A percentile compares a stretch with the other conserved stretches of the same genome.
phyloP scores from a whole-genome alignment of 1,284 basidiomycete species.

The Cutaneotrichosporon sp. region DNA sequence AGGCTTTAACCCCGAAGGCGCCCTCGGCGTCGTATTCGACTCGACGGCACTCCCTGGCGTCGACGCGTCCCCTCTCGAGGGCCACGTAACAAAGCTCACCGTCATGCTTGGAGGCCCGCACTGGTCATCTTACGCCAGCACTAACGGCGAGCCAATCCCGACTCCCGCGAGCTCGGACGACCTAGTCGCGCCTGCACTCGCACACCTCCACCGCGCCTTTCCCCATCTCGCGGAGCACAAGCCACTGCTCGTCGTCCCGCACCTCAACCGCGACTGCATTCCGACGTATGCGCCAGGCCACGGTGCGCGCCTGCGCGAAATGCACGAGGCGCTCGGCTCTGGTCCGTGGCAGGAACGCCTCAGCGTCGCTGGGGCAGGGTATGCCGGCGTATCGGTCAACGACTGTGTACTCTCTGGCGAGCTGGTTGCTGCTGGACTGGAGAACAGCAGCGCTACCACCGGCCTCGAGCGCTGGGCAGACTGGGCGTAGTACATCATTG shows the following conservation, averaged over 20 bases:
- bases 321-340: conserved; percentile 53
- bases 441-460: conserved; percentile 23
- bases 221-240: conserved; percentile 43
- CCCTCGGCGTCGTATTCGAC: conserved; percentile 80
- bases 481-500: conserved; percentile 24
- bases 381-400: conserved; percentile 81
- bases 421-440: conserved; percentile 34
- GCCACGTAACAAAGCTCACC: conserved; percentile 62
- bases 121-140: conserved; percentile 46
- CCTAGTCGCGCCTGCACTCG: conserved; percentile 43
- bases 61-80: conserved; percentile 36
- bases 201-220: conserved; percentile 54
- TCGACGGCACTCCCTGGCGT: conserved; percentile 66
- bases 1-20: conserved; percentile 44
- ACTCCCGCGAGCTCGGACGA: conserved; percentile 18
- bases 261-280: conserved; percentile 68
- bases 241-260: conserved; percentile 54
- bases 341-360: conserved; percentile 58
- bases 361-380: conserved; percentile 76
- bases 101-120: conserved; percentile 88
- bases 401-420: conserved; percentile 77
- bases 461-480: conserved; percentile 41
- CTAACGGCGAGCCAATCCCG: conserved; percentile 1
- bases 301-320: conserved; percentile 59
- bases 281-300: conserved; percentile 76